phyloP scores from a whole-genome alignment of 2,329 filamentous ascomycete species.

The Aciculosporium take region DNA sequence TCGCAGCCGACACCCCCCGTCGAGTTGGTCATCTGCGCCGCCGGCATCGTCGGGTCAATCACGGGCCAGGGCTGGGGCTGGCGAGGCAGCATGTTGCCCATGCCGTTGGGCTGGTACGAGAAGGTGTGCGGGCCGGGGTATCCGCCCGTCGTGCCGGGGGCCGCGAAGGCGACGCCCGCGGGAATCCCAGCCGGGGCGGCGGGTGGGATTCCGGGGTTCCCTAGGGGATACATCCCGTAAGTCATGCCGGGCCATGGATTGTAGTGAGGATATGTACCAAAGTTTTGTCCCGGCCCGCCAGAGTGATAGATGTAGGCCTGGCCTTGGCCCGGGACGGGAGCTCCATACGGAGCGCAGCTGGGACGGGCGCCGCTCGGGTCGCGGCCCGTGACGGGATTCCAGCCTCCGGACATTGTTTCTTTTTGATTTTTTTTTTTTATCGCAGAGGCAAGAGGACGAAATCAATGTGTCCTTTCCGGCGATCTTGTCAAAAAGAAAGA shows the following conservation, averaged over 20 bases:
- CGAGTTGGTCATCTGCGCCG: slow-evolving; percentile 40
- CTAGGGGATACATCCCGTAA: slow-evolving; percentile 14
- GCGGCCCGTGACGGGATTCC: slow-evolving; percentile 26
- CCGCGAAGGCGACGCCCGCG: not conserved
- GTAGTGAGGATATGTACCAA: slow-evolving; percentile 12
- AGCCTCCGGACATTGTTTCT: slow-evolving; percentile 22
- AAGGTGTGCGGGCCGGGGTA: slow-evolving; percentile 15
- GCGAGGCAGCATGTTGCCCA: slow-evolving; percentile 21
- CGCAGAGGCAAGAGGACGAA: not conserved
- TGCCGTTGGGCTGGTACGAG: slow-evolving; percentile 24
- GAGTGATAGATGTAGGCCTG: slow-evolving; percentile 24
- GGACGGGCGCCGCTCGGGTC: slow-evolving; percentile 21
- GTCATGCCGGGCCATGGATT: slow-evolving; percentile 12
- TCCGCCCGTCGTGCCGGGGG: slow-evolving; percentile 9
- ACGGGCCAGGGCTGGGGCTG: slow-evolving; percentile 27
- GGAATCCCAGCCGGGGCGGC: not conserved
- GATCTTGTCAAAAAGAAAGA: not conserved
- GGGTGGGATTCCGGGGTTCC: slow-evolving; percentile 5
- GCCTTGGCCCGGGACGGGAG: slow-evolving; percentile 19
- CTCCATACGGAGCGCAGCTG: slow-evolving; percentile 19
- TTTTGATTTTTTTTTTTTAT: not conserved
- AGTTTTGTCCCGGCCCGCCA: slow-evolving; percentile 23
- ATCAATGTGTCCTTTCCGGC: not conserved
- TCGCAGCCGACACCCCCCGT: slow-evolving; percentile 44
- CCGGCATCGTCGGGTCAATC: slow-evolving; percentile 32